Evolutionary conservation across 2,329 filamentous ascomycete genomes (phyloP).

Genomic region (Aspergillus sp.): DNA sequence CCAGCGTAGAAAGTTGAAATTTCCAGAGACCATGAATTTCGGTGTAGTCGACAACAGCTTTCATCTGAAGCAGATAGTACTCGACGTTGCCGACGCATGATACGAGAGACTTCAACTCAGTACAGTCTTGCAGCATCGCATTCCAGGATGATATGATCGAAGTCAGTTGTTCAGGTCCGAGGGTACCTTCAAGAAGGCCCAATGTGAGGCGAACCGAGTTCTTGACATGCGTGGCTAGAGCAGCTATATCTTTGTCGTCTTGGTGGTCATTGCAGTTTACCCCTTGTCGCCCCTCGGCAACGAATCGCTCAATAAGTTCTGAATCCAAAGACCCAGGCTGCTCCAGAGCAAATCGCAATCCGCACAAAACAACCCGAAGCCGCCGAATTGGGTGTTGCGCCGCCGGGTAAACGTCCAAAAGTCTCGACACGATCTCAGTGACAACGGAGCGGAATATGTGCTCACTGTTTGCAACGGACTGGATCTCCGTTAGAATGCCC

Average conservation of each 20-base stretch:
- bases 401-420: slow-evolving; percentile 36
- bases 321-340: slow-evolving; percentile 29
- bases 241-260: slow-evolving; percentile 28
- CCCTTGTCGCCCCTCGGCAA: slow-evolving; percentile 25
- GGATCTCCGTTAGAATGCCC: slow-evolving; percentile 33
- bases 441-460: slow-evolving; percentile 30
- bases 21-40: slow-evolving; percentile 57
- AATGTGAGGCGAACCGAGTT: slow-evolving; percentile 37
- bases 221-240: slow-evolving; percentile 28
- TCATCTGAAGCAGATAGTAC: slow-evolving; percentile 52
- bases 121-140: slow-evolving; percentile 45
- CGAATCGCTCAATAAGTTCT: slow-evolving; percentile 24
- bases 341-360: slow-evolving; percentile 36
- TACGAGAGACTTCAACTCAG: slow-evolving; percentile 43
- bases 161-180: slow-evolving; percentile 27
- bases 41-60: slow-evolving; percentile 56
- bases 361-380: slow-evolving; percentile 34
- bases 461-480: slow-evolving; percentile 26
- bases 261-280: slow-evolving; percentile 20
- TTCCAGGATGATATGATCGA: slow-evolving; percentile 36
- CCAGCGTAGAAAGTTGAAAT: slow-evolving; percentile 49
- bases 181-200: slow-evolving; percentile 34
- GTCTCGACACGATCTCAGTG: slow-evolving; percentile 25
- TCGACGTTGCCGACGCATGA: slow-evolving; percentile 52
- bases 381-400: slow-evolving; percentile 38